Percentiles rank a stretch among this genome's conserved stretches.
Conservation (phyloP, 306 rosid species). For the Dryas octopetala region DNA sequence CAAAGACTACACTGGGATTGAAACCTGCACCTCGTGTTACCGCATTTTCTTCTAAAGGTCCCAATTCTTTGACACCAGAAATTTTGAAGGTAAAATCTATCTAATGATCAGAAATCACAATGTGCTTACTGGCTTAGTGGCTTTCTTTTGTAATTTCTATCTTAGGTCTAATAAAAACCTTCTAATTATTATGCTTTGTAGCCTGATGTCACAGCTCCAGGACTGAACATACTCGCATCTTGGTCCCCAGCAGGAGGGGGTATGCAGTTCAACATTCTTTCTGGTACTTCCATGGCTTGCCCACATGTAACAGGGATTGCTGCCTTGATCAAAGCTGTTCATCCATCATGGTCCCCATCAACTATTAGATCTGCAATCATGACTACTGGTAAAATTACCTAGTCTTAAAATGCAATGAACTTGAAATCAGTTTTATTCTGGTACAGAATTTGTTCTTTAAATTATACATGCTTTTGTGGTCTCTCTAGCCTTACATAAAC, state of each 20-base stretch:
- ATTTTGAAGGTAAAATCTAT: conserved; percentile 65
- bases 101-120: conserved; percentile 4
- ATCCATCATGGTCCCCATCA: conserved; percentile 77
- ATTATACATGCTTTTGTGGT: background rate
- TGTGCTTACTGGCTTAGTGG: background rate
- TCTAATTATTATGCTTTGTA: conserved; percentile 39
- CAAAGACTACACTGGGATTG: conserved; percentile 59
- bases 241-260: conserved; percentile 73
- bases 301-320: conserved; percentile 90
- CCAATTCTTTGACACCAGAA: conserved; percentile 72
- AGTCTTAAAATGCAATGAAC: background rate
- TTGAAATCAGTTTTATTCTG: background rate
- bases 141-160: background rate
- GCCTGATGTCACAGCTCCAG: conserved; percentile 84
- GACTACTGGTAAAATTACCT: conserved; percentile 60
- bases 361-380: conserved; percentile 80
- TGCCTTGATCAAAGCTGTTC: conserved; percentile 61
- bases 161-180: background rate
- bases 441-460: background rate
- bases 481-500: background rate
- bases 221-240: conserved; percentile 78
- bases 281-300: conserved; percentile 88
- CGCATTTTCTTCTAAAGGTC: conserved; percentile 83
- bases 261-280: conserved; percentile 54
- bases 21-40: conserved; percentile 76